Evolutionary conservation across 192 early-diverging fungal genomes (phyloP).

Genomic region (Ambispora gerdemannii): DNA sequence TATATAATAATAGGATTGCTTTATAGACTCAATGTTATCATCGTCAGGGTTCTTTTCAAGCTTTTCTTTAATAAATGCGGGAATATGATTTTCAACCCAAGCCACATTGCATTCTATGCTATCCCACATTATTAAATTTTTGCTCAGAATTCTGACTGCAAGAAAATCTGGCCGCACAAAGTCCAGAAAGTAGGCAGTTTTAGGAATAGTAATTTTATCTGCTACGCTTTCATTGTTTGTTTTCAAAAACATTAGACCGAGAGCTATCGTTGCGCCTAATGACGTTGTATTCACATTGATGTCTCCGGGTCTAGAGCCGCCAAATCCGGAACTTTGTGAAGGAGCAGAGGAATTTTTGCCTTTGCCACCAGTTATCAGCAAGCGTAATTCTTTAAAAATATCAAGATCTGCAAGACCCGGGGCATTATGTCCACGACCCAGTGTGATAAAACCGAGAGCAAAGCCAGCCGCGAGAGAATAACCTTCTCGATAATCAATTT

Average conservation of each 20-base stretch:
- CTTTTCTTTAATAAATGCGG: constrained; percentile 50
- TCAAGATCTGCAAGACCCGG: constrained; percentile 53
- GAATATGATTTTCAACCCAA: constrained; percentile 68
- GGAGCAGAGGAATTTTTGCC: constrained; percentile 18
- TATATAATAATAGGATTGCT: constrained; percentile 64
- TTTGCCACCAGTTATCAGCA: constrained; percentile 55
- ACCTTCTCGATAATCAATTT: constrained; percentile 49
- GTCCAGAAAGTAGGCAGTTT: constrained; percentile 56
- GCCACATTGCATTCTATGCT: constrained; percentile 52
- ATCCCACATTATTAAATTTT: constrained; percentile 76
- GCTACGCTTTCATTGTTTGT: constrained; percentile 70
- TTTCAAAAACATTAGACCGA: constrained; percentile 82
- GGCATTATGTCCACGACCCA: constrained; percentile 59
- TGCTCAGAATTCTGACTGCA: constrained; percentile 62
- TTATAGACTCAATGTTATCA: constrained; percentile 44
- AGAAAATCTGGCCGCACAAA: constrained; percentile 70
- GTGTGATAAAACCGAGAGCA: constrained; percentile 75
- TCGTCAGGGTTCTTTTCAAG: constrained; percentile 22
- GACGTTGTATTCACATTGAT: constrained; percentile 53
- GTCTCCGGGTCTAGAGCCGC: background rate
- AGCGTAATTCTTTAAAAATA: constrained; percentile 53
- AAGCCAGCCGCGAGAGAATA: constrained; percentile 80
- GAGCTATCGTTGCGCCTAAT: constrained; percentile 71
- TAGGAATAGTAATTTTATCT: constrained; percentile 59
- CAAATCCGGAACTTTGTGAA: background rate